Evolutionary conservation across 495 filamentous ascomycete genomes (phyloP), one percentile per base, ranked within the genome.

Genomic region (Penicillium cosmopolitanum): DNA sequence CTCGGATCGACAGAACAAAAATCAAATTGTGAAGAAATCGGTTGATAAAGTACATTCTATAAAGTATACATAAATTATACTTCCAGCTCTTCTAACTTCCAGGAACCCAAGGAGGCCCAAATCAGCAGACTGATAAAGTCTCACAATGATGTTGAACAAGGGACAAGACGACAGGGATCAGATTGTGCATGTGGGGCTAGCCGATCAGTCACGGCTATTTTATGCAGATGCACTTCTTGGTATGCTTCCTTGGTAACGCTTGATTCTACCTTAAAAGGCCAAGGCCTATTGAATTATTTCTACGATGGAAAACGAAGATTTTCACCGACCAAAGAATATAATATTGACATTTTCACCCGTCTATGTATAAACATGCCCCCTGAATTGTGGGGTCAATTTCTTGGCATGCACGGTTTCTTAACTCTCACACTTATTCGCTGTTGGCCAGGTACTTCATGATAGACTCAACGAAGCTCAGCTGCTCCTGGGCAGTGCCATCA

Each of bases 401-500:
- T 48, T 48, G 46, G 46, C 46, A 25, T 23, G 46, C 9, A 23
- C 19, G 15, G 28, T 31, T 31, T 31, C 28, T 38, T 2, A 36
- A 51, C 19, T 15, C 47, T 28, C 11, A 23, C 51, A 4, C 31
- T 51, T 55, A 66, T 34, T 62, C 62, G 21, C 36, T 18, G 34
- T 47, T 46, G 4, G 56, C 63, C 31, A 66, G 53, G 48, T 69
- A 73, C 33, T 69, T 64, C 51, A 71, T 38, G 4, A 74, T 60
- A 36, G 51, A 28, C 55, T 57, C 58, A n/a, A 73, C 38, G 55
- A 57, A 74, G 56, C 18, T 60, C 31, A 74, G 56, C 56, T 66
- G 60, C 48, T 74, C 67, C 51, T 71, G 59, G 25, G 67, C 63
- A 25, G 53, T 69, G 8, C 64, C 72, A 40, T 67, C 58, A 40